Base-by-base conservation (phyloP, 2,329 filamentous ascomycete species). In the Penicillium sp. region DNA sequence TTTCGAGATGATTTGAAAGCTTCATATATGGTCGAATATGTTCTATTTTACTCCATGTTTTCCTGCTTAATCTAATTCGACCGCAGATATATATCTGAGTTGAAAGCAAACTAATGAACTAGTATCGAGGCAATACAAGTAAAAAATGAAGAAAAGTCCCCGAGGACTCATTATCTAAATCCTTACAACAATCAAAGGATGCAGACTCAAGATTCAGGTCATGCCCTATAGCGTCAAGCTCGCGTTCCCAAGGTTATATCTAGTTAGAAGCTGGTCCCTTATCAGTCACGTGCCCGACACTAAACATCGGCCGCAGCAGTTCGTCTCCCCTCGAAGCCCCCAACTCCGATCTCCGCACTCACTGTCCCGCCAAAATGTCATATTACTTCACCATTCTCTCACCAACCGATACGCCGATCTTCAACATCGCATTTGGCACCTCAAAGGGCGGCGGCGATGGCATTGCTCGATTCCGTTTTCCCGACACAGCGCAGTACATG, bases 351-450 rank as follows among this genome's bases (percentile, higher is more conserved):
- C 45, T 39, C 47, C 49, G 41, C 42, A 43, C 51, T 43, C 42
- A 23, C 16, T 45, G 44, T 39, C 38, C 48, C 38, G 36, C 41
- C 64, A 79, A 63, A 59, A 97, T 97, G 94, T 96, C 92, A 55
- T 99, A 97, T 81, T 96, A 96, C 79, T 97, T 99, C 76, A 89
- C 89, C 69, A 96, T 99, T 64, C 85, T 99, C 72, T 94, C 92
- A 69, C 95, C 91, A 21, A 89, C 90, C 65, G 94, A 99, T 79
- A 95, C 93, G 70, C 93, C 94, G 31, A 84, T 99, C 62, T 99
- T 97, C 77, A 93, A 95, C 76, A 85, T 95, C 74, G 92, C 96
- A 70, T 99, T 99, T 72, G 94, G 94, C 65, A 96, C 93, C 36
- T 95, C 90, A 38, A 96, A 96, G 74, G 88, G 91, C 65, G 92